A percentile compares a stretch with the other conserved stretches of the same genome.
Conservation (phyloP, 2,329 filamentous ascomycete genomes). For the Phialophora macrospora region DNA sequence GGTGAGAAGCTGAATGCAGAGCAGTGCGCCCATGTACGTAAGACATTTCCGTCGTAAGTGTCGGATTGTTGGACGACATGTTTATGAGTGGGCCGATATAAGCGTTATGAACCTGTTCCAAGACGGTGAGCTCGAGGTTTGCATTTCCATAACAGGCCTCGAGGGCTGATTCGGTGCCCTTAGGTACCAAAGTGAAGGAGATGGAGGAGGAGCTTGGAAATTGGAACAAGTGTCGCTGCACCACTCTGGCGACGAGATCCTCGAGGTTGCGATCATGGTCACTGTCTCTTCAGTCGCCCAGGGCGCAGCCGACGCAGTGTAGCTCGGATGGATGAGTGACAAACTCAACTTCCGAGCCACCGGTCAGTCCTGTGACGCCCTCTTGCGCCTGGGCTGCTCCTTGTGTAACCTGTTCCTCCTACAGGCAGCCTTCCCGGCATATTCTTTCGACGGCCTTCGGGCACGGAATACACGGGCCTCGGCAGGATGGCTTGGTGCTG, state of each 20-base stretch:
- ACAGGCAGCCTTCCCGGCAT: not conserved
- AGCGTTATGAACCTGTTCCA: not conserved
- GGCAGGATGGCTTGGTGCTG: not conserved
- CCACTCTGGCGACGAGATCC: not conserved
- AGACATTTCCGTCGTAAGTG: not conserved
- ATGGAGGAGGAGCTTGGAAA: not conserved
- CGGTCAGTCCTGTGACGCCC: not conserved
- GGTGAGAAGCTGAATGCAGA: conserved; percentile 3
- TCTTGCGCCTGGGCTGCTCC: not conserved
- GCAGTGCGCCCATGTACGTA: not conserved
- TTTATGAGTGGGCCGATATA: not conserved
- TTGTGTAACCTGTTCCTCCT: too few species aligned
- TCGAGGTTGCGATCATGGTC: not conserved
- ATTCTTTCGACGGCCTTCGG: not conserved
- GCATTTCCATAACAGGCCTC: not conserved
- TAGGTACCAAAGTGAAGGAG: not conserved
- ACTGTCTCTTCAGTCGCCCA: not conserved
- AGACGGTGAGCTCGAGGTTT: not conserved
- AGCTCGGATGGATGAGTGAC: not conserved
- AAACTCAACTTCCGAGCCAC: not conserved
- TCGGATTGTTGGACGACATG: not conserved
- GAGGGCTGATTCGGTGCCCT: not conserved
- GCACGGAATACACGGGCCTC: not conserved
- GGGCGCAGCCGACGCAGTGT: not conserved
- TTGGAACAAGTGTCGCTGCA: not conserved